Evolutionary conservation across 176 grass and related monocot species (phyloP).

Genomic region (Coix lacrymajobi): DNA sequence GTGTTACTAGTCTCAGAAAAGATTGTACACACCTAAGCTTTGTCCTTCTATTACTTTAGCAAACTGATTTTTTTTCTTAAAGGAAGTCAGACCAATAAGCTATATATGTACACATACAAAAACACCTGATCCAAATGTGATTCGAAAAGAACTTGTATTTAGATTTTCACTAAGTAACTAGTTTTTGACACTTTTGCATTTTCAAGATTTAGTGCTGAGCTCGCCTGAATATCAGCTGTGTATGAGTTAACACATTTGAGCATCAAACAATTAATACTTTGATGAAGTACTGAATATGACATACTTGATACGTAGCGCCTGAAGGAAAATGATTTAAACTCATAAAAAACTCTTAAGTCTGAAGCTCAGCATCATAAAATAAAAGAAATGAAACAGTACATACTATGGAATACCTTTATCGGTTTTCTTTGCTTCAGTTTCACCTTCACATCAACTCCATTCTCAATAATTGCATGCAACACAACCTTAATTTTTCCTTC

Average conservation of each 20-base stretch:
- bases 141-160: neutral
- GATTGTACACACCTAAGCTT: neutral
- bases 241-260: slow-evolving; percentile 4
- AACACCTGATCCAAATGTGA: neutral
- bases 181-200: neutral
- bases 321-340: neutral
- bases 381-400: neutral
- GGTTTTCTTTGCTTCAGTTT: slow-evolving; percentile 56
- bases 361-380: neutral
- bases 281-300: neutral
- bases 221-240: neutral
- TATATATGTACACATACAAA: neutral
- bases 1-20: neutral
- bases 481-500: slow-evolving; percentile 73
- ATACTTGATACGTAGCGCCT: neutral
- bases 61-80: neutral
- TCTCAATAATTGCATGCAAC: slow-evolving; percentile 43
- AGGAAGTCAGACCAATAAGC: neutral
- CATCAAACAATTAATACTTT: neutral
- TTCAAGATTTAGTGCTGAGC: neutral
- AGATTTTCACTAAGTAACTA: neutral
- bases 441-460: slow-evolving; percentile 77
- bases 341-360: neutral
- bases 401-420: slow-evolving; percentile 27
- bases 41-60: neutral